Conservation (phyloP, 2,329 filamentous ascomycete species). For the Zelopaecilomyces penicillatus region DNA sequence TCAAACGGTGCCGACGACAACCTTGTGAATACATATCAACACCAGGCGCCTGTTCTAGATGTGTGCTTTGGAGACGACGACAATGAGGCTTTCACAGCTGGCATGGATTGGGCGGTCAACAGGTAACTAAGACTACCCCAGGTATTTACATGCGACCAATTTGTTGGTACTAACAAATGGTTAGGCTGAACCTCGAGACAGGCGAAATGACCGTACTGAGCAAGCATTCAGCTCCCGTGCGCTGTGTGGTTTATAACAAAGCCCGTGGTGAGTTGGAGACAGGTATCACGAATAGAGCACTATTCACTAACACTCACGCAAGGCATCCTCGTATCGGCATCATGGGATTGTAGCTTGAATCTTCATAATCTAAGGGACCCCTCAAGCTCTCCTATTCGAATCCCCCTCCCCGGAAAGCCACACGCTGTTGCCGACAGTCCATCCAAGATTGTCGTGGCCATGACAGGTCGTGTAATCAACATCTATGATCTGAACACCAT, state of each 20-base stretch:
- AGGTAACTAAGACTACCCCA: constrained; percentile 36
- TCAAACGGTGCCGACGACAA: constrained; percentile 46
- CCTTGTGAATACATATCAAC: constrained; percentile 65
- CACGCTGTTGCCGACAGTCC: constrained; percentile 74
- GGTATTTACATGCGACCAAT: constrained; percentile 9
- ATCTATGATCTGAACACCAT: constrained; percentile 83
- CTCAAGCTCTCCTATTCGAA: constrained; percentile 47
- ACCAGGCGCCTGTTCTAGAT: constrained; percentile 79
- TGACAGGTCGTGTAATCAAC: constrained; percentile 87
- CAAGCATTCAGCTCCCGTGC: constrained; percentile 71
- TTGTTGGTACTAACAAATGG: background rate
- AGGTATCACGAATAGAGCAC: background rate
- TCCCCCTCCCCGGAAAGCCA: constrained; percentile 75
- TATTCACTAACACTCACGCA: background rate
- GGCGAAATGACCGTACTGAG: constrained; percentile 68
- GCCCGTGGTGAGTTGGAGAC: constrained; percentile 50
- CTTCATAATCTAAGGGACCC: constrained; percentile 59
- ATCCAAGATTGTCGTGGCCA: constrained; percentile 84
- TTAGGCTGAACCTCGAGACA: constrained; percentile 58
- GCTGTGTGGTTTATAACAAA: constrained; percentile 73
- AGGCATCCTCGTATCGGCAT: constrained; percentile 76
- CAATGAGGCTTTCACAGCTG: constrained; percentile 75
- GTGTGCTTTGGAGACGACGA: constrained; percentile 82
- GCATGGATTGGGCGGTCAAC: constrained; percentile 79
- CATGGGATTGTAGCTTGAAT: constrained; percentile 89